Base-by-base conservation (phyloP, 1,139 yeast species). In the Magnusiomyces tetraspermus region DNA sequence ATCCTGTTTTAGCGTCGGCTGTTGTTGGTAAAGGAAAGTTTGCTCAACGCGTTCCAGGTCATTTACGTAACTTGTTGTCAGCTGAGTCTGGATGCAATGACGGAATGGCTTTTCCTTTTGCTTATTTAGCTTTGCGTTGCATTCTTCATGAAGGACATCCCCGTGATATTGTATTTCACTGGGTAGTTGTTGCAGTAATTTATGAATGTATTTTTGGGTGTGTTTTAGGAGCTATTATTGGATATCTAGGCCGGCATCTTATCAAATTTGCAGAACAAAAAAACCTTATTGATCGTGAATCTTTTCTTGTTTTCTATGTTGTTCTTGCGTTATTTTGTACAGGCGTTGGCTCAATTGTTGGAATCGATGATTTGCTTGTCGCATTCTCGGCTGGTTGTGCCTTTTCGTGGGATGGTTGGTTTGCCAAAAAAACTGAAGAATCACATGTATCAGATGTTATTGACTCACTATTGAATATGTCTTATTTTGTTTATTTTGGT, bases 11-110 rank as follows among this genome's bases (percentile, higher is more conserved):
- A 65, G 98, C 98, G 0, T 95, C 96, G 40, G 97, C 98, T 0
- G 97, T 92, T 21, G 97, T 92, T 22, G 97, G 98, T 72, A 87
- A 87, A 64, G 97, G 98, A 59, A 89, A 90, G 64, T 92, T 92
- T 67, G 97, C 98, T n/a, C 82, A 80, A 65, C 79, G 97, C 58
- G 97, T 92, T 15, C 98, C 98, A 0, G 97, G 97, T 5, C 97
- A 92, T 70, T 77, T 92, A 68, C 76, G 98, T 66, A 90, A 92
- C 63, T 71, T 92, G 50, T 71, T 92, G 45, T 80, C 94, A 31
- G 97, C 97, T 0, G 98, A 92, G 66, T 88, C 97, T 0, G 97
- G 96, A 10, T 90, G 97, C 69, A 92, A 92, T 68, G 98, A 92
- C 65, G 98, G 98, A 52, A 86, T 92, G 94, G 97, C 98, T 0